A percentile compares a stretch with the other conserved stretches of the same genome.
Evolutionary conservation across 2,329 filamentous ascomycete species (phyloP).

Genomic region (Penicillium decumbens): DNA sequence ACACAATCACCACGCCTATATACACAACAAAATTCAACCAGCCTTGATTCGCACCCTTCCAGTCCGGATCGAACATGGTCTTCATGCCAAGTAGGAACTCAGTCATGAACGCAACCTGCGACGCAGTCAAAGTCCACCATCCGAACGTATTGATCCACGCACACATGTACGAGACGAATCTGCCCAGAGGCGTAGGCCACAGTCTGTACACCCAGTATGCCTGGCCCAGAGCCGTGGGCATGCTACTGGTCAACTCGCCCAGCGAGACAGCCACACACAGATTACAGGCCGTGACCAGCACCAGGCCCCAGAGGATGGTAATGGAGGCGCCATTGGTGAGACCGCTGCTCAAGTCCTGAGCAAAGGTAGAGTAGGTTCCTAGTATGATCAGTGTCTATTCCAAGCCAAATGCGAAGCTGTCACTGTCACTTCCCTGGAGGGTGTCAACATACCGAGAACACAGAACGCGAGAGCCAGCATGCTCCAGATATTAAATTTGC

Average conservation of each 20-base stretch:
- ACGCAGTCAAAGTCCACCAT: conserved; percentile 56
- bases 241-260: conserved; percentile 54
- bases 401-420: background rate
- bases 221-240: conserved; percentile 59
- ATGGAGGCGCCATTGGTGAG: conserved; percentile 54
- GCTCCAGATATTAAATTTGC: conserved; percentile 53
- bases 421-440: no score
- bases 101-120: conserved; percentile 56
- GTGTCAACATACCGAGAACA: conserved; percentile 42
- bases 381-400: background rate
- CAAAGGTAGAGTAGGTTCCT: conserved; percentile 56
- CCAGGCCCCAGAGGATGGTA: conserved; percentile 53
- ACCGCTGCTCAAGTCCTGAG: conserved; percentile 50
- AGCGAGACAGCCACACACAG: conserved; percentile 53
- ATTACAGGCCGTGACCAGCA: conserved; percentile 52
- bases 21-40: conserved; percentile 57
- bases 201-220: conserved; percentile 54
- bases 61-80: conserved; percentile 49
- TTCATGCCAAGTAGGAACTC: conserved; percentile 56
- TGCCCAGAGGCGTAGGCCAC: conserved; percentile 39
- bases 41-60: conserved; percentile 43
- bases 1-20: conserved; percentile 46
- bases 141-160: conserved; percentile 59
- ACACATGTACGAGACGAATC: conserved; percentile 54
- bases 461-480: conserved; percentile 57